Percentiles rank a stretch among this genome's conserved stretches.
phyloP scores from a whole-genome alignment of 2,329 filamentous ascomycete species.

The Neofusicoccum sp. region DNA sequence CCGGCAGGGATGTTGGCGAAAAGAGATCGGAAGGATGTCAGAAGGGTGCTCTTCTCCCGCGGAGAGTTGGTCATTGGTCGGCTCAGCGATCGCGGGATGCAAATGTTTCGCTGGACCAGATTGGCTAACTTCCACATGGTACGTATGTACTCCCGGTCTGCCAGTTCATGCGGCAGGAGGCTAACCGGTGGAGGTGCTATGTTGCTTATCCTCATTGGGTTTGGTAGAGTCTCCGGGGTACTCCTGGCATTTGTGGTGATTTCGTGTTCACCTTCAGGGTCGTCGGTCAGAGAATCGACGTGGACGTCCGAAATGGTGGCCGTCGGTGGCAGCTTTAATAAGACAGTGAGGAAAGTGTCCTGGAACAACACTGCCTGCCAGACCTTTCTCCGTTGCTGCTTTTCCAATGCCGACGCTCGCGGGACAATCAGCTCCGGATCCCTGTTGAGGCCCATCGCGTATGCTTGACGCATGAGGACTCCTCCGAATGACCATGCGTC shows the following conservation, averaged over 20 bases:
- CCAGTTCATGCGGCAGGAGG: slow-evolving; percentile 35
- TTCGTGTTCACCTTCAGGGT: slow-evolving; percentile 60
- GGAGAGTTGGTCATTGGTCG: slow-evolving; percentile 68
- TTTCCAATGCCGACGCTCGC: slow-evolving; percentile 66
- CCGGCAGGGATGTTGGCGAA: slow-evolving; percentile 70
- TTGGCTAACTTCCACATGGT: slow-evolving; percentile 78
- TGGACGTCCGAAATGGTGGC: slow-evolving; percentile 77
- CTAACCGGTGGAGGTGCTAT: slow-evolving; percentile 41
- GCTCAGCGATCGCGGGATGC: slow-evolving; percentile 70
- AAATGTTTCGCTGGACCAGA: slow-evolving; percentile 73
- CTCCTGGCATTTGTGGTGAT: slow-evolving; percentile 51
- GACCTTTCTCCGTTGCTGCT: slow-evolving; percentile 74
- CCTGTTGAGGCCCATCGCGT: slow-evolving; percentile 77
- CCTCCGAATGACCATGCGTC: slow-evolving; percentile 82
- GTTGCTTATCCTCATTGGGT: slow-evolving; percentile 52
- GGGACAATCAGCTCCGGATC: slow-evolving; percentile 72
- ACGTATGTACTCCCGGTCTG: slow-evolving; percentile 59
- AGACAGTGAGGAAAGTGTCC: slow-evolving; percentile 76
- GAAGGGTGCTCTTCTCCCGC: slow-evolving; percentile 66
- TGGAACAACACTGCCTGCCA: slow-evolving; percentile 81
- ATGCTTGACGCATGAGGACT: slow-evolving; percentile 72
- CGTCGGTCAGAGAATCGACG: slow-evolving; percentile 70
- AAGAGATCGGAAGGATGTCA: slow-evolving; percentile 67
- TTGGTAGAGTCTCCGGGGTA: slow-evolving; percentile 28
- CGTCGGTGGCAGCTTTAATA: slow-evolving; percentile 73